Conservation (phyloP, 352 stramenopile species). For the Globisporangium viniferum region DNA sequence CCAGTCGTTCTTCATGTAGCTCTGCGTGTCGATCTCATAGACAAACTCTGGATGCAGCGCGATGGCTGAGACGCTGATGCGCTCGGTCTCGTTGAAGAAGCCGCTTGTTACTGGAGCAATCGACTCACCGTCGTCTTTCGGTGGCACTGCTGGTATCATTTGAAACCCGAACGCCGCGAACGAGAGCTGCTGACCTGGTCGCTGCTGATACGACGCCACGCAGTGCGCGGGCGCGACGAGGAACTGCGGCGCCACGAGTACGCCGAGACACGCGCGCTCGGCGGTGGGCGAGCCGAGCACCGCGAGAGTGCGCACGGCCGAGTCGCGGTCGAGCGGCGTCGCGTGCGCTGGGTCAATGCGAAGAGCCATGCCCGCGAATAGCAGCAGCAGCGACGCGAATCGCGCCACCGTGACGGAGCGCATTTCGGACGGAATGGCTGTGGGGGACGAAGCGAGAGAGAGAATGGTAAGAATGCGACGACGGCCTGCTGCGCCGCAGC, state of each 20-base stretch:
- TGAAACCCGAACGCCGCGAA: slow-evolving; percentile 10
- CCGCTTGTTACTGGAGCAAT: not conserved
- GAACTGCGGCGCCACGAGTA: slow-evolving; percentile 6
- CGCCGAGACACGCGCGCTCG: slow-evolving; percentile 6
- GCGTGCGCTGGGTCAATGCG: not conserved
- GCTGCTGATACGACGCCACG: slow-evolving; percentile 2
- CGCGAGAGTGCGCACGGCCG: slow-evolving; percentile 2
- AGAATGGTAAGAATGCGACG: too few relatives aligned
- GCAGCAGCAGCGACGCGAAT: not conserved
- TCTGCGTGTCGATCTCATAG: not conserved
- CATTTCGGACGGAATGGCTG: not conserved
- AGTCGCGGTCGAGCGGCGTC: not conserved
- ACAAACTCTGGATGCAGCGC: not conserved
- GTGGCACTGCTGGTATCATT: not conserved
- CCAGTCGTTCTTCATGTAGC: slow-evolving; percentile 6
- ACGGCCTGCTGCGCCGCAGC: too few relatives aligned
- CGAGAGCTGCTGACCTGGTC: not conserved
- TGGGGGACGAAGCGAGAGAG: too few relatives aligned
- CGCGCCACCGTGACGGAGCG: not conserved
- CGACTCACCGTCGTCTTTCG: not conserved
- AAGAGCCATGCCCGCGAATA: not conserved
- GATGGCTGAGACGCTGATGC: not conserved
- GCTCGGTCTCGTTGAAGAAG: slow-evolving; percentile 6
- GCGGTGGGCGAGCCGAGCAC: not conserved
- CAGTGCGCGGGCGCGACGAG: slow-evolving; percentile 5